Conservation (phyloP, 768 basidiomycete genomes). For the Terana coerulea region DNA sequence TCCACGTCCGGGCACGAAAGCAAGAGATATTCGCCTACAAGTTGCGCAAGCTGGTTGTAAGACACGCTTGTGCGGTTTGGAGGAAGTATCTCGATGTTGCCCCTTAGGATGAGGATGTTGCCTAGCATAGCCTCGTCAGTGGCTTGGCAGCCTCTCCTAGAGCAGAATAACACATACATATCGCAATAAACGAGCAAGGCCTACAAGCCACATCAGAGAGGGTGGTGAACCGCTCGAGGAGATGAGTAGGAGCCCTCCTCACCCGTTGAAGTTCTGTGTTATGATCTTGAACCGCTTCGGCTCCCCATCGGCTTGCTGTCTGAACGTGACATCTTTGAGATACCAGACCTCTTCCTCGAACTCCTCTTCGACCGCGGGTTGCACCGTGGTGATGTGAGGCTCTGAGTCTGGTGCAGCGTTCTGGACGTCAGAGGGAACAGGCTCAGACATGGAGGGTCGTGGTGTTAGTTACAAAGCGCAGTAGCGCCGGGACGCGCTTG, state of each 20-base stretch:
- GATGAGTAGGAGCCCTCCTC: conserved; percentile 22
- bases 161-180: conserved; percentile 47
- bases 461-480: too few relatives aligned
- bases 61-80: conserved; percentile 64
- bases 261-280: conserved; percentile 86
- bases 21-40: conserved; percentile 82
- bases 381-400: not conserved
- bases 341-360: conserved; percentile 73
- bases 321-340: conserved; percentile 64
- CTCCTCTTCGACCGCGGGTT: too few relatives aligned
- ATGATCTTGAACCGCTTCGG: conserved; percentile 53
- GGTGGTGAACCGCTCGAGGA: not conserved
- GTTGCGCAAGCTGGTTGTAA: conserved; percentile 80
- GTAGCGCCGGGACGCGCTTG: too few relatives aligned
- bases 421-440: not conserved
- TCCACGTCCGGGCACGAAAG: conserved; percentile 53
- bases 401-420: not conserved
- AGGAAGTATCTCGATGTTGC: conserved; percentile 71
- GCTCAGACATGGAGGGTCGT: conserved; percentile 7
- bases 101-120: conserved; percentile 87
- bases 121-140: conserved; percentile 38
- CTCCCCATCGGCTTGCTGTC: conserved; percentile 21
- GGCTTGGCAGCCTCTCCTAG: not conserved
- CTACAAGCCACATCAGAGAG: conserved; percentile 34
- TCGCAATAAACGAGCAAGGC: conserved; percentile 89